Evolutionary conservation across 306 rosid species (phyloP), one percentile per base, ranked within the genome.

Genomic region (Cicer pinnatifidum): DNA sequence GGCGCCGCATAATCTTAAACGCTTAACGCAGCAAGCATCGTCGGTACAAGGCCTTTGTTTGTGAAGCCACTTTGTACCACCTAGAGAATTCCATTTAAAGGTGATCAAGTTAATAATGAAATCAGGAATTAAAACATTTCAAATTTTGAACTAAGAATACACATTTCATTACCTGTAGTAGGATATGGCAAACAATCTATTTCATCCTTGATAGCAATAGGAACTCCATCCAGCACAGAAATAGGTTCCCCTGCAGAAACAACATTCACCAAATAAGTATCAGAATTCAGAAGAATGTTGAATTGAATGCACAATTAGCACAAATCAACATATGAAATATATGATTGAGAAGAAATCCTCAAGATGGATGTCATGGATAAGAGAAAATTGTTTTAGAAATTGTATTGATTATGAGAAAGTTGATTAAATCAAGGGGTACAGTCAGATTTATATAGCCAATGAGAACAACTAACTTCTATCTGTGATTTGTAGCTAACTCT

Each of bases 31-130:
- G 43, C 87, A 74, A 80, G 98, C 96, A 70, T 93, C 98, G 75
- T 85, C 85, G 1, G 47, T 79, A 80, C 92, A 91, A 56, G 82
- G 71, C 78, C 98, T 89, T 75, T 78, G 61, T 79, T 85, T 88
- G 87, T 93, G 97, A 80, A 93, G 69, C 97, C 98, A 93, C 65
- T 81, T 89, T 71, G 97, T 93, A 44, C 98, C 98, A 23, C 97
- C 98, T 93, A 23, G 9, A 76, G 45, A 60, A 81, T 44, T 11
- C 44, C 68, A 37, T 19, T 72, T 82, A 52, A 20, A 44, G 33
- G 69, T 40, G 57, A 11, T 35, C 6, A 23, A 75, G 35, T 40
- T 15, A 63, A 65, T 50, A 52, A 60, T 19, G 52, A 53, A 57
- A 38, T 72, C 3, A 54, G 16, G 12, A 5, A 19, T 58, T 37